A percentile compares a stretch with the other conserved stretches of the same genome.
phyloP scores from a whole-genome alignment of 2,329 filamentous ascomycete species.

The Exophiala dermatitidis region DNA sequence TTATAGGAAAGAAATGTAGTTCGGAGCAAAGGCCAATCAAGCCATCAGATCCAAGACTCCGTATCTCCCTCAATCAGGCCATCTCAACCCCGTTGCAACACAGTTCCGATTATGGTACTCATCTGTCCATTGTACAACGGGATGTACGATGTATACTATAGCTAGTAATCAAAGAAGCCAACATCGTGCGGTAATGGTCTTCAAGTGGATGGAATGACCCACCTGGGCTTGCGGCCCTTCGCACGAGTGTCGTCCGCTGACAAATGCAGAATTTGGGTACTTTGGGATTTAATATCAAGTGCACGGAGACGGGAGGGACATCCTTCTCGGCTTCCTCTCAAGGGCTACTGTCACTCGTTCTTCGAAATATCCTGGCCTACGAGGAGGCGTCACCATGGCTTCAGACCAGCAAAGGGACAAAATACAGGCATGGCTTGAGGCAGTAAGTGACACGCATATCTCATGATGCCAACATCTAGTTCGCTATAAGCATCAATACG shows the following conservation, averaged over 20 bases:
- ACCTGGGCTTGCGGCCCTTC: not conserved
- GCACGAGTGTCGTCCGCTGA: not conserved
- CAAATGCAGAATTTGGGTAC: not conserved
- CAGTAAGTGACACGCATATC: constrained; percentile 2
- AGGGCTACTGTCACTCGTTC: not conserved
- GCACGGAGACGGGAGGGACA: too few relatives aligned
- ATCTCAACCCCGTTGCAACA: too few relatives aligned
- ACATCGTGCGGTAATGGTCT: too few relatives aligned
- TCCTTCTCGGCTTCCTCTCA: not conserved
- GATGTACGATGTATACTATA: too few relatives aligned
- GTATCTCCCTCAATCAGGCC: too few relatives aligned
- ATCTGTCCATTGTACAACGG: too few relatives aligned
- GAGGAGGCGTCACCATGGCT: not conserved
- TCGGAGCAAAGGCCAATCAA: too few relatives aligned
- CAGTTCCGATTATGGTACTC: too few relatives aligned
- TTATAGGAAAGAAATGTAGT: too few relatives aligned
- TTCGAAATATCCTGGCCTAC: not conserved
- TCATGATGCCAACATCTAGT: not conserved
- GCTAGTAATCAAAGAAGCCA: too few relatives aligned
- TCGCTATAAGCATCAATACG: not conserved
- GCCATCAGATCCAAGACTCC: too few relatives aligned
- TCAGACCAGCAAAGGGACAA: not conserved
- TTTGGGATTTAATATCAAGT: too few relatives aligned
- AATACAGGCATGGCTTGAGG: constrained; percentile 14
- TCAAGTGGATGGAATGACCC: not conserved